A percentile compares a stretch with the other conserved stretches of the same genome.
phyloP scores from a whole-genome alignment of 805 yeast species.

The Komagataella populi region DNA sequence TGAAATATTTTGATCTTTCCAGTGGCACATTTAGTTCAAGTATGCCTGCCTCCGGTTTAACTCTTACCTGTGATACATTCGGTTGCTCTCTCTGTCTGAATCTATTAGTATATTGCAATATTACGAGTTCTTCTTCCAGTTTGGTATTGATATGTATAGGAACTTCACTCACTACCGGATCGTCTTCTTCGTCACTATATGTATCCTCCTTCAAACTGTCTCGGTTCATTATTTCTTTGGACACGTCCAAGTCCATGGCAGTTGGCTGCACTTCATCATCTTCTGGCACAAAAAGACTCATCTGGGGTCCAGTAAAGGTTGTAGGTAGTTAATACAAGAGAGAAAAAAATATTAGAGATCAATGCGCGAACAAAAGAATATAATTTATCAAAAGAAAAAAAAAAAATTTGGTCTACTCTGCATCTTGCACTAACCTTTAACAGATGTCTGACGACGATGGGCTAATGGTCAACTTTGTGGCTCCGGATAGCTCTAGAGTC shows the following conservation, averaged over 20 bases:
- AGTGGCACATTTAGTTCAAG: conserved; percentile 71
- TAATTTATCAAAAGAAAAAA: not conserved
- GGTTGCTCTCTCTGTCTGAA: conserved; percentile 19
- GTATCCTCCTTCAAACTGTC: conserved; percentile 7
- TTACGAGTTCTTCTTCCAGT: conserved; percentile 14
- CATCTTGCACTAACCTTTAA: not conserved
- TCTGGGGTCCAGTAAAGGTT: not conserved
- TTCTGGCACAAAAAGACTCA: conserved; percentile 20
- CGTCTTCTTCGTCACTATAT: conserved; percentile 27
- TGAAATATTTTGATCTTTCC: conserved; percentile 55
- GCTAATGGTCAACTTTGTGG: conserved; percentile 54
- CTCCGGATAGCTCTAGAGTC: conserved; percentile 10
- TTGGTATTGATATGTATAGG: conserved; percentile 34
- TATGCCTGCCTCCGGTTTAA: conserved; percentile 49
- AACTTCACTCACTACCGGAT: conserved; percentile 46
- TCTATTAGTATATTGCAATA: conserved; percentile 54
- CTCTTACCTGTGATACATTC: conserved; percentile 26
- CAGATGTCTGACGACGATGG: conserved; percentile 40
- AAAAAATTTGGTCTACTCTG: conserved; percentile 3
- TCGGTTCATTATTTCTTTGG: conserved; percentile 5
- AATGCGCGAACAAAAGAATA: not conserved
- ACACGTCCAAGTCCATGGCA: conserved; percentile 4
- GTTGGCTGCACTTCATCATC: conserved; percentile 15
- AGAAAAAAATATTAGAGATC: not conserved
- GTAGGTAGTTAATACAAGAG: not conserved